phyloP scores from a whole-genome alignment of 495 filamentous ascomycete species.

The Mytilinidion resinicola region DNA sequence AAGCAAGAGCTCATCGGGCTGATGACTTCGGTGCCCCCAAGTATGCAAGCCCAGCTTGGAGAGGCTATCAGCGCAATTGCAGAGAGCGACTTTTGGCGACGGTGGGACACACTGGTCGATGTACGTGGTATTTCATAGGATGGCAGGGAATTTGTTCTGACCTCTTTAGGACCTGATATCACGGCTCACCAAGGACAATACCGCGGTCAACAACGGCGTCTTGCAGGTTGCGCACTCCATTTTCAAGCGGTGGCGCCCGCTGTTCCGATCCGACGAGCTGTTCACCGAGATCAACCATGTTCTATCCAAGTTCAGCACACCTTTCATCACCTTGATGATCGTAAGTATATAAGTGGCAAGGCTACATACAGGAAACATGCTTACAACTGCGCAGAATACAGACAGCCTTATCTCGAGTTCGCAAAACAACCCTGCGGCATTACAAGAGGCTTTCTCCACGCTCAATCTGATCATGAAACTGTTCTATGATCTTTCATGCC shows the following conservation, averaged over 20 bases:
- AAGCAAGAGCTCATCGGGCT: constrained; percentile 90
- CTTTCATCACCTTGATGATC: constrained; percentile 72
- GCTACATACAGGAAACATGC: not conserved
- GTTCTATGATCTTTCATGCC: constrained; percentile 90
- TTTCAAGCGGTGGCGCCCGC: constrained; percentile 89
- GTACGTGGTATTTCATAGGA: constrained; percentile 37
- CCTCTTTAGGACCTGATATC: constrained; percentile 70
- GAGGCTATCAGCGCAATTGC: constrained; percentile 96
- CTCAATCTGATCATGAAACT: constrained; percentile 83
- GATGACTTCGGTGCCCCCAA: constrained; percentile 85
- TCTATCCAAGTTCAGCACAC: constrained; percentile 67
- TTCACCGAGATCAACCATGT: constrained; percentile 95
- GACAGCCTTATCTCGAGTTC: constrained; percentile 72
- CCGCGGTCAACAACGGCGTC: constrained; percentile 81
- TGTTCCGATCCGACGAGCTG: constrained; percentile 84
- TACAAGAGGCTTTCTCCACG: constrained; percentile 71
- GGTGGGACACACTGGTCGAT: constrained; percentile 89
- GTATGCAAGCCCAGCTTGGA: constrained; percentile 86
- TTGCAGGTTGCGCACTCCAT: constrained; percentile 97
- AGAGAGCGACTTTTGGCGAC: constrained; percentile 92
- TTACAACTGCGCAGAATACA: constrained; percentile 51
- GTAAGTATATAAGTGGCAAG: constrained; percentile 39
- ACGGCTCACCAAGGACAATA: constrained; percentile 69
- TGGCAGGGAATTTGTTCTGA: not conserved
- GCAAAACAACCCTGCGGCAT: constrained; percentile 60